phyloP scores from a whole-genome alignment of 768 basidiomycete genomes.

The Auricularia auricula-judae region DNA sequence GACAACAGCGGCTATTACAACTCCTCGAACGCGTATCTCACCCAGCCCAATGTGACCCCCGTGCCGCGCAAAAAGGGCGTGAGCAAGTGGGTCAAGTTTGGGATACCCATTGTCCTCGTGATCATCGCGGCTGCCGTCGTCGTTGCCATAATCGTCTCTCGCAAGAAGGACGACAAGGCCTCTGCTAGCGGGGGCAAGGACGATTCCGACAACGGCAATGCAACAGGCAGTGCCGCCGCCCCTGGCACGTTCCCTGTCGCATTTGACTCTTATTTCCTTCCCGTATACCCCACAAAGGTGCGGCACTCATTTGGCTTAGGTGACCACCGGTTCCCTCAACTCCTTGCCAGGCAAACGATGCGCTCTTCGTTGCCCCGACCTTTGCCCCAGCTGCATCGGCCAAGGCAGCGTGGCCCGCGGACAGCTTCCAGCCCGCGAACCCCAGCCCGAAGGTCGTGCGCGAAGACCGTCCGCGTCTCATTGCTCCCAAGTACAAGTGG shows the following conservation, averaged over 20 bases:
- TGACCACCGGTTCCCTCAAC: not conserved
- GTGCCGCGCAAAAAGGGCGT: constrained; percentile 32
- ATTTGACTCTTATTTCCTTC: constrained; percentile 72
- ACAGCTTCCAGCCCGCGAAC: constrained; percentile 58
- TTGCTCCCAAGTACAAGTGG: constrained; percentile 93
- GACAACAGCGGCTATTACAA: constrained; percentile 55
- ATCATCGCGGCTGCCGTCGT: constrained; percentile 31
- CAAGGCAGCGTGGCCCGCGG: constrained; percentile 61
- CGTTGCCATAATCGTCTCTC: constrained; percentile 72
- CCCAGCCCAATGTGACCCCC: constrained; percentile 17
- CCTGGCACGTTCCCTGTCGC: constrained; percentile 61
- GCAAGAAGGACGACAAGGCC: constrained; percentile 30
- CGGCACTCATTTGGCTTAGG: constrained; percentile 23
- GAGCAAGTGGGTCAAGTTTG: constrained; percentile 60
- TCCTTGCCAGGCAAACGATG: constrained; percentile 57
- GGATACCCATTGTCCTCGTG: constrained; percentile 14
- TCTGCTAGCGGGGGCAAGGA: constrained; percentile 12
- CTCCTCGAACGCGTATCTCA: constrained; percentile 59
- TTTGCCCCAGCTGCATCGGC: constrained; percentile 45
- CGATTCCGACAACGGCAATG: constrained; percentile 10
- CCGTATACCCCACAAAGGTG: constrained; percentile 82
- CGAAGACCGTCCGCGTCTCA: constrained; percentile 76
- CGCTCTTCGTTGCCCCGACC: constrained; percentile 59
- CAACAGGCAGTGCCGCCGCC: constrained; percentile 20
- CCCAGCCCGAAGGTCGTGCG: constrained; percentile 53